Conservation (phyloP, 768 basidiomycete species). For the Mycena sanguinolenta region DNA sequence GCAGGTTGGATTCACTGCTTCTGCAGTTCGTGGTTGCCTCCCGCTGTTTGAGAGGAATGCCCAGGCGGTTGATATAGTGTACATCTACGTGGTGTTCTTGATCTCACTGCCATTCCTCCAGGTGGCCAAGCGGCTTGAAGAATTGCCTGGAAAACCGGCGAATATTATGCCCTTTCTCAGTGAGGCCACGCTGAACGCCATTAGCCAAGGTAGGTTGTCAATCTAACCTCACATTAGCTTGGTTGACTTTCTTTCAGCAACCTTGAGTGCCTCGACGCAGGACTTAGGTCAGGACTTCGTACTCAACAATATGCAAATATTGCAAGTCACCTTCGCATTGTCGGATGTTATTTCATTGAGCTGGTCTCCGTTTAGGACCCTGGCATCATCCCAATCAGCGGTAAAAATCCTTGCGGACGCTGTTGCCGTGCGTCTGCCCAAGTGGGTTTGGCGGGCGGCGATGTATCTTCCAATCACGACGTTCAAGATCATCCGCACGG, state of each 20-base stretch:
- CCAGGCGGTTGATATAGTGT: not conserved
- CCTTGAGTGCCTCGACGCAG: constrained; percentile 2
- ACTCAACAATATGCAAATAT: constrained; percentile 3
- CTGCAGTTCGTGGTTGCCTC: constrained; percentile 1
- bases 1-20: constrained; percentile 7
- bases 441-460: not conserved
- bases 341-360: not conserved
- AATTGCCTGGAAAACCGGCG: not conserved
- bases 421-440: not conserved
- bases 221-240: not conserved
- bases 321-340: not conserved
- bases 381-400: constrained; percentile 10
- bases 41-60: constrained; percentile 8
- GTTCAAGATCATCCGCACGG: constrained; percentile 9
- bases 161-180: constrained; percentile 7
- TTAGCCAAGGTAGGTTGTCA: constrained; percentile 10
- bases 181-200: constrained; percentile 3
- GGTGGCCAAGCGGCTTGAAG: not conserved
- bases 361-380: not conserved
- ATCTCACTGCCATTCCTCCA: not conserved
- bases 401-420: constrained; percentile 5
- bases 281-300: constrained; percentile 9
- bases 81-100: not conserved
- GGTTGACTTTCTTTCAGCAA: not conserved
- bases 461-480: constrained; percentile 20